Evolutionary conservation across 2,329 filamentous ascomycete species (phyloP), one percentile per base, ranked within the genome.

Genomic region (Graphilbum ipis-grandicollis): DNA sequence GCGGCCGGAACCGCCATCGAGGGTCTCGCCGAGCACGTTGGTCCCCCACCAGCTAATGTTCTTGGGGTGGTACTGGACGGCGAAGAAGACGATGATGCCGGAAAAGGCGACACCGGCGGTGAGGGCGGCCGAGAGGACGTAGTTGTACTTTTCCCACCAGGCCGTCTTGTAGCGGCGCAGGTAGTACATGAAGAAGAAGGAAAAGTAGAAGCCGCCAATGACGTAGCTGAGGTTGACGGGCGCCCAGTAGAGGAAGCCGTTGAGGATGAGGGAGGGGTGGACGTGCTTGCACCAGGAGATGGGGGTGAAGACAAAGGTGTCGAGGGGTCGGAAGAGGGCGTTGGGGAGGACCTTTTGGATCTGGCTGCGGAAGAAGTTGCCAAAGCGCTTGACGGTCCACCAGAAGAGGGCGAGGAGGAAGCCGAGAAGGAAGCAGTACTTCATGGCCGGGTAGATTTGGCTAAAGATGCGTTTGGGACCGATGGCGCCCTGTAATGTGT

Each of bases 71-170:
- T 39, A 42, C 35, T 39, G 38, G 19, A 42, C 35, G 38, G 40
- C 40, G 28, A 42, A 42, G 34, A 42, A 42, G 28, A 42, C 39
- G 35, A 55, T 41, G 7, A 55, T 43, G 3, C 45, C 54, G 10
- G 49, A 50, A 14, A 55, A 41, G 21, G 53, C 54, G 8, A 55
- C 47, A 2, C 47, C 52, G 9, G 45, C 50, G 3, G 46, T 48
- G 17, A 56, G 44, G 3, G 48, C 50, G 7, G 53, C 52, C 2
- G 48, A 50, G 0, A 56, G 36, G 3, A 54, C 47, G 39, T 54
- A 57, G 40, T 54, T 55, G 46, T 56, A 56, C 44, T 52, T 44
- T 10, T 41, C 40, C 45, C 45, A 48, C 44, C 44, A 48, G n/a
- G 42, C 41, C 25, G 39, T 41, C 28, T 44, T 42, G 34, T 40